Percentiles rank a stretch among this genome's conserved stretches.
Conservation (phyloP, 1,284 basidiomycete species). For the Abortiporus biennis region DNA sequence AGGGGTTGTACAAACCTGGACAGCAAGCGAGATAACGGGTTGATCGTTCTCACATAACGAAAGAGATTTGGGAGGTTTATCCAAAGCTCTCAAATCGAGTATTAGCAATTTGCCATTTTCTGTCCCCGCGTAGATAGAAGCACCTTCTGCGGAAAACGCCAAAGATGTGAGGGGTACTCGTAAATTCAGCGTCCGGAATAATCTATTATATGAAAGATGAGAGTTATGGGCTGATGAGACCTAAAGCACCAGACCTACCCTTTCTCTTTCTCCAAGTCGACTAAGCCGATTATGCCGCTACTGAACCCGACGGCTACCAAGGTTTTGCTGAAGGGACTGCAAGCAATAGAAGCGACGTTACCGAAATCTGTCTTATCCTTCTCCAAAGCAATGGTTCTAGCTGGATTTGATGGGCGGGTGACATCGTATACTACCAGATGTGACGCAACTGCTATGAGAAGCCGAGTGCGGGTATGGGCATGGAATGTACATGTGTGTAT, state of each 20-base stretch:
- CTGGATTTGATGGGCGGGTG: slow-evolving; percentile 46
- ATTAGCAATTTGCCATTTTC: slow-evolving; percentile 54
- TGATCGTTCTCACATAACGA: slow-evolving; percentile 39
- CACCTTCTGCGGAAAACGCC: slow-evolving; percentile 63
- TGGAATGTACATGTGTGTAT: slow-evolving; percentile 53
- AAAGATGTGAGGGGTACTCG: slow-evolving; percentile 49
- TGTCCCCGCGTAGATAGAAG: slow-evolving; percentile 57
- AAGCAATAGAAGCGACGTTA: slow-evolving; percentile 45
- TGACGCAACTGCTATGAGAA: slow-evolving; percentile 49
- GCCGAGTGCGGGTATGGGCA: slow-evolving; percentile 46
- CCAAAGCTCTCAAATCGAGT: slow-evolving; percentile 55
- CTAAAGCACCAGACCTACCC: slow-evolving; percentile 34
- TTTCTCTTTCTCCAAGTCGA: slow-evolving; percentile 72
- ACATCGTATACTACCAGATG: slow-evolving; percentile 59
- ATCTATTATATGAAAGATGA: slow-evolving; percentile 26
- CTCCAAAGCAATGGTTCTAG: slow-evolving; percentile 43
- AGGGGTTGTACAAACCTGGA: slow-evolving; percentile 40
- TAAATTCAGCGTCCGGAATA: slow-evolving; percentile 48
- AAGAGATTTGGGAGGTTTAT: slow-evolving; percentile 52
- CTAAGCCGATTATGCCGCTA: slow-evolving; percentile 45
- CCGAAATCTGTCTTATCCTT: slow-evolving; percentile 38
- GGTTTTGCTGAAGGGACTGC: slow-evolving; percentile 70
- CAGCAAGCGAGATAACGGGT: slow-evolving; percentile 43
- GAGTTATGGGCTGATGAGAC: background rate
- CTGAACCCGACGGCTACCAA: slow-evolving; percentile 51